Percentiles rank a stretch among this genome's conserved stretches.
Evolutionary conservation across 306 rosid genomes (phyloP).

Genomic region (Coriaria nepalensis): DNA sequence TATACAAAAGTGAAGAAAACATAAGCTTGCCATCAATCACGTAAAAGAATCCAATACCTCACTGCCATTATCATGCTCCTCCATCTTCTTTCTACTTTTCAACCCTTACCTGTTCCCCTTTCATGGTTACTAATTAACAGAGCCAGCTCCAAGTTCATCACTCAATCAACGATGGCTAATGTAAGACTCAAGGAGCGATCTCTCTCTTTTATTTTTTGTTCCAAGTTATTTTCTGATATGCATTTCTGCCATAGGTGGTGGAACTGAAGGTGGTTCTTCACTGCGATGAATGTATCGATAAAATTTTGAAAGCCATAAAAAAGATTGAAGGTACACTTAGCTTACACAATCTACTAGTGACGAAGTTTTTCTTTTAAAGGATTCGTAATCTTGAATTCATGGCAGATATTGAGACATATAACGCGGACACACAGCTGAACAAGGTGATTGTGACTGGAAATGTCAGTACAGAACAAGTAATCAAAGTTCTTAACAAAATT

Average conservation of each 20-base stretch:
- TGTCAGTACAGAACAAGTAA: constrained; percentile 51
- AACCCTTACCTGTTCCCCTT: too few species aligned
- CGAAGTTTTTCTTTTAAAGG: too few species aligned
- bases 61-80: neutral
- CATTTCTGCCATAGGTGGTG: constrained; percentile 35
- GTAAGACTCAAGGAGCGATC: neutral
- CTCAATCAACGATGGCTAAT: neutral
- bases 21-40: constrained; percentile 20
- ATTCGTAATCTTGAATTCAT: too few species aligned
- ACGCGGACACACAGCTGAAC: constrained; percentile 50
- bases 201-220: neutral
- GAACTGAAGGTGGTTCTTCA: constrained; percentile 81
- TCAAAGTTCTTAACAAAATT: constrained; percentile 49
- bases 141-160: too few species aligned
- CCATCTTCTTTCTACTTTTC: neutral
- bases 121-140: too few species aligned
- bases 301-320: constrained; percentile 75
- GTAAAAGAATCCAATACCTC: constrained; percentile 40
- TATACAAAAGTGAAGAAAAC: constrained; percentile 10
- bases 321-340: constrained; percentile 47
- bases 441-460: constrained; percentile 71
- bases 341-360: neutral
- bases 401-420: constrained; percentile 70
- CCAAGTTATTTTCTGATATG: too few species aligned
- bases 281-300: constrained; percentile 79